These are phyloP conservation scores for Meyerozyma carpophila DNA, from an alignment of 1,139 yeast species.

Conservation along the genomic window DNA sequence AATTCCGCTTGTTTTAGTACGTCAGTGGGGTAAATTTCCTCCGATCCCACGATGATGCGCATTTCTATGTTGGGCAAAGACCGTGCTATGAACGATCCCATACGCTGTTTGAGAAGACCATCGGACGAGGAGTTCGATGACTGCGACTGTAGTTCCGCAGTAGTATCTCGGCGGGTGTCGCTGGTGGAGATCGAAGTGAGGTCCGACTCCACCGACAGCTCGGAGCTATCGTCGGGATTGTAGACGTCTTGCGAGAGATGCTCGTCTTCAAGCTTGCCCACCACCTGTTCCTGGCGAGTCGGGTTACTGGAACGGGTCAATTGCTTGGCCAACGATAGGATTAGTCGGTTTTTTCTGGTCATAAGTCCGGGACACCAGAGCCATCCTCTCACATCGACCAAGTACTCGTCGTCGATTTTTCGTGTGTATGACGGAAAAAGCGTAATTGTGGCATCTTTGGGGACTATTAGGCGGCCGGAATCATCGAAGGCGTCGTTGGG, in stretches of 20 bases:
- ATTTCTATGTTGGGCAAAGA: conserved; percentile 51
- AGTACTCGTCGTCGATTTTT: conserved; percentile 25
- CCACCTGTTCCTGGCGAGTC: conserved; percentile 19
- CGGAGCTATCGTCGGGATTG: conserved; percentile 10
- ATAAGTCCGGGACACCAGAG: conserved; percentile 65
- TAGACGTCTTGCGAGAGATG: conserved; percentile 24
- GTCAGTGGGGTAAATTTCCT: conserved; percentile 14
- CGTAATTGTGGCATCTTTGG: conserved; percentile 33
- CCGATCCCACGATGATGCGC: conserved; percentile 48
- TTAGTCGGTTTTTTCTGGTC: conserved; percentile 64
- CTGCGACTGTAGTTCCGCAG: conserved; percentile 6
- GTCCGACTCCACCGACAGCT: conserved; percentile 13
- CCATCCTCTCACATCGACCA: conserved; percentile 71
- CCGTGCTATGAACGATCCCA: conserved; percentile 56
- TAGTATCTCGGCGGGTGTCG: conserved; percentile 3
- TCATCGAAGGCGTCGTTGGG: conserved; percentile 29
- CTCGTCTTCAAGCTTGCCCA: conserved; percentile 26
- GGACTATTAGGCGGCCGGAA: conserved; percentile 28
- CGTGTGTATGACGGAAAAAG: conserved; percentile 66
- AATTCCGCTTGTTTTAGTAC: conserved; percentile 21
- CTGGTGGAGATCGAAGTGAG: conserved; percentile 7
- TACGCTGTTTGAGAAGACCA: conserved; percentile 46
- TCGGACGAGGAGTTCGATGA: conserved; percentile 15
- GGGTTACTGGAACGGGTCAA: conserved; percentile 42
- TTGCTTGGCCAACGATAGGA: conserved; percentile 66